Evolutionary conservation across 1,284 basidiomycete species (phyloP).

Genomic region (Volvariella volvacea): DNA sequence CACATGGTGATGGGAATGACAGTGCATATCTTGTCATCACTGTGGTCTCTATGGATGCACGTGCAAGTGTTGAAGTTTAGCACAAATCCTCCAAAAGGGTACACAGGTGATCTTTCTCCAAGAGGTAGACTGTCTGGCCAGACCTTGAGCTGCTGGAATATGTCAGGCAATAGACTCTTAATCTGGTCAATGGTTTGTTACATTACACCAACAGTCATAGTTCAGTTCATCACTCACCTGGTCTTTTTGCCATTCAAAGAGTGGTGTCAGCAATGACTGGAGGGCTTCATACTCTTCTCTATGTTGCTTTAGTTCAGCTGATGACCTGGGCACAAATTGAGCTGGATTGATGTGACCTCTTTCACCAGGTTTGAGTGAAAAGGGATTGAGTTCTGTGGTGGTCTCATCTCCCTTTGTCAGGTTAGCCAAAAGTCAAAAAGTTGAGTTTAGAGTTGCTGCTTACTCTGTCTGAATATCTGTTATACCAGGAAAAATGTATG

Average conservation of each 20-base stretch:
- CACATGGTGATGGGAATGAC: slow-evolving; percentile 13
- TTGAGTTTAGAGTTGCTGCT: neutral
- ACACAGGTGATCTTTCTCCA: slow-evolving; percentile 8
- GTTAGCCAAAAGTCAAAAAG: neutral
- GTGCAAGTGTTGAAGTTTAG: slow-evolving; percentile 16
- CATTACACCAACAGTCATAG: slow-evolving; percentile 4
- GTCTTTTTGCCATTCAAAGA: slow-evolving; percentile 9
- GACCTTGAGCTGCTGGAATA: slow-evolving; percentile 8
- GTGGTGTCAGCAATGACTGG: slow-evolving; percentile 1
- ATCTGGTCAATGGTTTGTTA: slow-evolving; percentile 7
- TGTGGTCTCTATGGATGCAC: slow-evolving; percentile 12
- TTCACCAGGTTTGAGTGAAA: slow-evolving; percentile 4
- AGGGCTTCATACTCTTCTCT: slow-evolving; percentile 5
- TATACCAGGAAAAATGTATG: slow-evolving; percentile 9
- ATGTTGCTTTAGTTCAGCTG: neutral
- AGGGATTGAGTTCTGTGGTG: slow-evolving; percentile 7
- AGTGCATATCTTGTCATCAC: slow-evolving; percentile 15
- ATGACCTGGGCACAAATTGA: slow-evolving; percentile 5
- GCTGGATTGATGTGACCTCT: slow-evolving; percentile 3
- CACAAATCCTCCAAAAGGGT: slow-evolving; percentile 18
- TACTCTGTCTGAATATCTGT: slow-evolving; percentile 7
- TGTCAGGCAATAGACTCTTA: slow-evolving; percentile 10
- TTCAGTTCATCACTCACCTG: slow-evolving; percentile 5
- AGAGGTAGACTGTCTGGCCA: slow-evolving; percentile 10
- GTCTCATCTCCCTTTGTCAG: slow-evolving; percentile 2